Base-by-base conservation (phyloP, 2,329 filamentous ascomycete species). In the Didymella keratinophila region DNA sequence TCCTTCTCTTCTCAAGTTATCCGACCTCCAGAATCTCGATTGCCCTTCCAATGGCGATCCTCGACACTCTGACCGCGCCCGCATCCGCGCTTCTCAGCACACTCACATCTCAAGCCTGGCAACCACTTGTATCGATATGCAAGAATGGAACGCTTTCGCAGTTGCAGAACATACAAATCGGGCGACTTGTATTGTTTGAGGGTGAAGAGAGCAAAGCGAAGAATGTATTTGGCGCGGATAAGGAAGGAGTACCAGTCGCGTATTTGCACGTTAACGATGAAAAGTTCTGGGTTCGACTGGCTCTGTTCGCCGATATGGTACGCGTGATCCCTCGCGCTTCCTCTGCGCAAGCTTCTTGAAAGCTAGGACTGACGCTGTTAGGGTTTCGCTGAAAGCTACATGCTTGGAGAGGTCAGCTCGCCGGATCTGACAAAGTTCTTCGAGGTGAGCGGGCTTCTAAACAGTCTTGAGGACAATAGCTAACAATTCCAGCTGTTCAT, bases 311-410 rank as follows among this genome's bases (percentile, higher is more conserved):
- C 36, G 89, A 92, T 73, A 91, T 92, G 87, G 80, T 81, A 64
- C n/a, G 75, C 66, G 20, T 10, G 16, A 20, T 20, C 16, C 7
- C 12, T n/a, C 7, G 12, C 12, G 28, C 11, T 27, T 9, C 4
- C 11, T 36, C 5, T 27, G 23, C 10, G 20, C 21, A 27, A 43
- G 14, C 21, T 14, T 20, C 10, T 42, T 9, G 16, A 1, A 16
- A 44, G 37, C 21, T 4, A 9, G 7, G 20, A 39, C 42, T 64
- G 52, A 52, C 44, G 16, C 16, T 37, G 1, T 14, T 41, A 81
- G 80, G 89, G 89, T 2, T 90, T 92, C 63, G 86, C 88, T 12
- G 87, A 90, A 72, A 85, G 87, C 27, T 91, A 89, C 69, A 91
- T 92, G 87, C 80, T 91, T 16, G 87, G 86, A 43, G 89, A 92